Base-by-base conservation (phyloP, 495 filamentous ascomycete genomes). In the Hypoxylon lienhwacheense region DNA sequence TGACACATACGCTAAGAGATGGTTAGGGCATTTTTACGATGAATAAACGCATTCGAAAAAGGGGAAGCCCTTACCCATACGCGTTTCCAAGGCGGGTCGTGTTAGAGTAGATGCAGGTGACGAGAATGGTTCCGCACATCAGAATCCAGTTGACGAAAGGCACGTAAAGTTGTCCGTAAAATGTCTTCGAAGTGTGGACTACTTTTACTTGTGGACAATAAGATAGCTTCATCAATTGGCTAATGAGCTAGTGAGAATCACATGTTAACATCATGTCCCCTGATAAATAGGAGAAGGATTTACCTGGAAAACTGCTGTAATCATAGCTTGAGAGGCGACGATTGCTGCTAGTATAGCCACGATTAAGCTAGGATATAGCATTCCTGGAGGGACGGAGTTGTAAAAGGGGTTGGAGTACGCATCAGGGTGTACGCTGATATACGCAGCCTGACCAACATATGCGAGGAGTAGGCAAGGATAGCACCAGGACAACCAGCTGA, bases 271-370 rank as follows among this genome's bases (percentile, higher is more conserved):
- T 19, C 6, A 12, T 26, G 2, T 46, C 8, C 1, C 14, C 10
- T 34, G 10, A 17, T 6, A 29, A 22, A 28, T 39, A 3, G 15
- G 29, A 34, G 31, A 8, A 10, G 7, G 12, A 8, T 17, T 46
- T 41, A 66, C 63, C 55, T 73, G 70, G 47, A 90, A 88, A 2
- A 82, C 81, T n/a, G 79, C 81, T 5, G 86, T 89, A 35, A 90
- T 89, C 71, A 89, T 85, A 24, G 86, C 87, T 45, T 90, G 86
- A 11, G 81, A 85, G n/a, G 86, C 86, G 12, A 90, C 86, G 45
- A 90, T 78, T 16, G 84, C 84, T 3, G 86, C 86, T 3, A 88
- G 67, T 25, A 89, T 76, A 1, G 86, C 81, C 17, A 88, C 69
- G 3, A 89, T 69, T 37, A 89, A 63, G 41, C 80, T 79, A 7